Evolutionary conservation across 169 alveolate genomes (phyloP).

Genomic region (Eimeria necatrix): DNA sequence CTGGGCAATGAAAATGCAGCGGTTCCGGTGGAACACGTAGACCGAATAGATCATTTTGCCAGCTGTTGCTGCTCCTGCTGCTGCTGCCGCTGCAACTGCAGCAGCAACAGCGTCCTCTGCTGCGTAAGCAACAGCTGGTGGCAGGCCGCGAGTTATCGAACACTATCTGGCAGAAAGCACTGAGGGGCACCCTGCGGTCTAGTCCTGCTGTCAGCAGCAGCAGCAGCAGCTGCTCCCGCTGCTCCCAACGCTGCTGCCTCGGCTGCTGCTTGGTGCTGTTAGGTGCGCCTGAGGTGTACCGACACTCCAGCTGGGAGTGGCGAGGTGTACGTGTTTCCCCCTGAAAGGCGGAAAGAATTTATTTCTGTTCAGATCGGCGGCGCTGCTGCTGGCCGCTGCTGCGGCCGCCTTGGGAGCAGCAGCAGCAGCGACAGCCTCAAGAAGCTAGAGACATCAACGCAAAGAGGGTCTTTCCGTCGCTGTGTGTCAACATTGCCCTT

Average conservation of each 20-base stretch:
- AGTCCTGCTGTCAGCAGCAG: background rate
- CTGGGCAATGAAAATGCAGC: constrained; percentile 52
- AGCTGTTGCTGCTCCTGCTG: constrained; percentile 62
- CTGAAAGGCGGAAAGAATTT: background rate
- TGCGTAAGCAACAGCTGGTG: too few species aligned
- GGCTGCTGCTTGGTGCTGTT: too few species aligned
- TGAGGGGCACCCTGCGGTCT: background rate
- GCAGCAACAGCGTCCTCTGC: background rate
- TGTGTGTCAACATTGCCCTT: background rate
- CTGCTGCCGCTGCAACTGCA: constrained; percentile 1
- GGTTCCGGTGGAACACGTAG: constrained; percentile 54
- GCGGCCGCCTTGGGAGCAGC: background rate
- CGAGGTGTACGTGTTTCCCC: too few species aligned
- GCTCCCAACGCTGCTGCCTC: too few species aligned
- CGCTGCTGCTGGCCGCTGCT: constrained; percentile 30
- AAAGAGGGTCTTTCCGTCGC: background rate
- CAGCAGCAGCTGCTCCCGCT: background rate
- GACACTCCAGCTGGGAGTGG: too few species aligned
- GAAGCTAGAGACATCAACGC: background rate
- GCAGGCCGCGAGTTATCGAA: too few species aligned
- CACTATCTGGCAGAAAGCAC: background rate
- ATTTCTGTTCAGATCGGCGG: background rate
- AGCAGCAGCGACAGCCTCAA: background rate
- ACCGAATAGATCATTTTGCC: constrained; percentile 63
- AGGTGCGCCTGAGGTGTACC: too few species aligned